Conservation (phyloP, 2,329 filamentous ascomycete genomes). For the Aspergillus japonicus region DNA sequence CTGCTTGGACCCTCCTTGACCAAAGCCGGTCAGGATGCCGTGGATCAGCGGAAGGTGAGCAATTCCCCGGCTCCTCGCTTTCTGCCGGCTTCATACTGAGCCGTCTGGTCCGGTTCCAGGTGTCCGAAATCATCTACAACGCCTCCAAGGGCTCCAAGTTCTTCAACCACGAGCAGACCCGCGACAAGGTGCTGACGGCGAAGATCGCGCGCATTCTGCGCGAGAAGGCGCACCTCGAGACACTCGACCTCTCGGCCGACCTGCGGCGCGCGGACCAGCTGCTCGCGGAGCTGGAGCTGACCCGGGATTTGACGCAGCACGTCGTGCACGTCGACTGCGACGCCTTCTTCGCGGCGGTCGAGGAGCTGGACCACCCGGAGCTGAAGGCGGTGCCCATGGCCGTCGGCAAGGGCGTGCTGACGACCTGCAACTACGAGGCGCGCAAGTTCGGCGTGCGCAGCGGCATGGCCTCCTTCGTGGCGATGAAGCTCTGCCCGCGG, state of each 20-base stretch:
- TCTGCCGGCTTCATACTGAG: too few relatives aligned
- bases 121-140: conserved; percentile 95
- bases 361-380: conserved; percentile 79
- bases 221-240: conserved; percentile 73
- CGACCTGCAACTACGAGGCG: conserved; percentile 82
- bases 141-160: conserved; percentile 95
- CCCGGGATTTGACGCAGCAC: conserved; percentile 76
- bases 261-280: conserved; percentile 75
- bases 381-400: conserved; percentile 85
- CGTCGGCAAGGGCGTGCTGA: conserved; percentile 72
- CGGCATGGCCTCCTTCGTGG: conserved; percentile 95
- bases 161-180: conserved; percentile 84
- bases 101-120: conserved; percentile 47
- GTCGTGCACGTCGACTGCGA: conserved; percentile 96
- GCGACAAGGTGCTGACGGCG: conserved; percentile 76
- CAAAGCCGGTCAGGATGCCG: conserved; percentile 87
- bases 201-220: conserved; percentile 80
- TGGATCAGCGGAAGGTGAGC: conserved; percentile 81
- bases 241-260: conserved; percentile 70
- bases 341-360: conserved; percentile 94
- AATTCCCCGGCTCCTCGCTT: background rate
- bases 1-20: conserved; percentile 87
- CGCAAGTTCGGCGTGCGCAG: conserved; percentile 86
- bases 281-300: conserved; percentile 73
- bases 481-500: conserved; percentile 86